Conservation (phyloP, 1,284 basidiomycete species). For the Erythrobasidium hasegawianum region DNA sequence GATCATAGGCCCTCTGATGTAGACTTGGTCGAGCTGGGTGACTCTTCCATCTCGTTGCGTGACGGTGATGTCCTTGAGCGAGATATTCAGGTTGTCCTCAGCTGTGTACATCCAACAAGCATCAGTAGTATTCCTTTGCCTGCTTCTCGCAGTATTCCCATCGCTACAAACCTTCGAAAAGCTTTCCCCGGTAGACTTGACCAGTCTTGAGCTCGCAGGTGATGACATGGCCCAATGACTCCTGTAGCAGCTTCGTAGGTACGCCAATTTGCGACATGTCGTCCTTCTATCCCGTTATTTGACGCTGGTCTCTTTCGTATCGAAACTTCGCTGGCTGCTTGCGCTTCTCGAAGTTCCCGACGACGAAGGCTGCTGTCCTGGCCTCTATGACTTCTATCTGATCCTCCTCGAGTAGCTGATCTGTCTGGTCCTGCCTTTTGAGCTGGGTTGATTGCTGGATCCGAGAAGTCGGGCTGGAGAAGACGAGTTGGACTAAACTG, state of each 20-base stretch:
- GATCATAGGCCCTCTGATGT: slow-evolving; percentile 96
- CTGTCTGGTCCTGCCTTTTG: no score
- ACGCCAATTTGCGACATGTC: slow-evolving; percentile 47
- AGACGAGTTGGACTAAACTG: no score
- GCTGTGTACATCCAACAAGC: slow-evolving; percentile 52
- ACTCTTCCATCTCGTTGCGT: slow-evolving; percentile 97
- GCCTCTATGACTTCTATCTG: no score
- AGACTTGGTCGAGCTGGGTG: slow-evolving; percentile 96
- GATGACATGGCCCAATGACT: slow-evolving; percentile 84
- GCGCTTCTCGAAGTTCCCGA: no score
- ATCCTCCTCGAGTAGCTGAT: no score
- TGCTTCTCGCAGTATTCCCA: slow-evolving; percentile 11
- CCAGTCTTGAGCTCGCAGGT: slow-evolving; percentile 98
- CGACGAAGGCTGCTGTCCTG: no score
- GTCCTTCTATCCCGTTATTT: background rate
- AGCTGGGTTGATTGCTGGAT: no score
- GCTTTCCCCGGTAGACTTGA: slow-evolving; percentile 92
- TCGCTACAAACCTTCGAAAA: slow-evolving; percentile 72
- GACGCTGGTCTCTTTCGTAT: no score
- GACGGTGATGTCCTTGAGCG: slow-evolving; percentile 92
- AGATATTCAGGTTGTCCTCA: slow-evolving; percentile 97
- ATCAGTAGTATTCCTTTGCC: background rate
- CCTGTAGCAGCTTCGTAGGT: slow-evolving; percentile 51
- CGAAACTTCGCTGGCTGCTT: no score
- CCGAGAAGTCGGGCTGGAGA: no score